Evolutionary conservation across 495 filamentous ascomycete species (phyloP).

Genomic region (Aspergillus carlsbadensis): DNA sequence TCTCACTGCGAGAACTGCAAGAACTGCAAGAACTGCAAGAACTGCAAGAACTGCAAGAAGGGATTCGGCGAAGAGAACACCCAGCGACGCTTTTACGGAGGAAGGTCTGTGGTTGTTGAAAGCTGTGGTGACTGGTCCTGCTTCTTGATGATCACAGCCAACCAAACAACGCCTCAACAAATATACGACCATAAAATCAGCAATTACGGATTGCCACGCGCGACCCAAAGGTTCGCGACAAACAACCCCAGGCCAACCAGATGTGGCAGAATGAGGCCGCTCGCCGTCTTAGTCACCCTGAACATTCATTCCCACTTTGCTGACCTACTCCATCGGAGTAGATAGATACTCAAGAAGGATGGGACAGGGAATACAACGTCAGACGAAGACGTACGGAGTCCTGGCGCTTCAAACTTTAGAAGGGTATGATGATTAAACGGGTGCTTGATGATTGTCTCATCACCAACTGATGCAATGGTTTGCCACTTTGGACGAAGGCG

Average conservation of each 20-base stretch:
- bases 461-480: conserved; percentile 19
- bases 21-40: too few relatives aligned
- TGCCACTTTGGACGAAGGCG: conserved; percentile 6
- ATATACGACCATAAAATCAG: conserved; percentile 10
- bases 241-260: neutral
- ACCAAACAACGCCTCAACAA: neutral
- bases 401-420: conserved; percentile 11
- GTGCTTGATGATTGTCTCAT: conserved; percentile 17
- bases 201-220: conserved; percentile 18
- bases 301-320: neutral
- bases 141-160: conserved; percentile 3
- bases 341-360: too few relatives aligned
- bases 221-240: conserved; percentile 15
- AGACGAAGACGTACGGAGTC: too few relatives aligned
- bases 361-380: too few relatives aligned
- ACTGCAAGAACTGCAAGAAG: too few relatives aligned
- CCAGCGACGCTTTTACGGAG: too few relatives aligned
- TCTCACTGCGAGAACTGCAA: too few relatives aligned
- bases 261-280: neutral
- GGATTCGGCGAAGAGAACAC: too few relatives aligned
- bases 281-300: neutral
- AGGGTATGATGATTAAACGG: neutral
- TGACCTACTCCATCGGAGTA: too few relatives aligned
- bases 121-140: too few relatives aligned
- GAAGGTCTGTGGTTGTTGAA: too few relatives aligned